These are phyloP conservation scores for Chlamydomonas eustigma DNA, from an alignment of 139 green algal species.

Conservation along the genomic window DNA sequence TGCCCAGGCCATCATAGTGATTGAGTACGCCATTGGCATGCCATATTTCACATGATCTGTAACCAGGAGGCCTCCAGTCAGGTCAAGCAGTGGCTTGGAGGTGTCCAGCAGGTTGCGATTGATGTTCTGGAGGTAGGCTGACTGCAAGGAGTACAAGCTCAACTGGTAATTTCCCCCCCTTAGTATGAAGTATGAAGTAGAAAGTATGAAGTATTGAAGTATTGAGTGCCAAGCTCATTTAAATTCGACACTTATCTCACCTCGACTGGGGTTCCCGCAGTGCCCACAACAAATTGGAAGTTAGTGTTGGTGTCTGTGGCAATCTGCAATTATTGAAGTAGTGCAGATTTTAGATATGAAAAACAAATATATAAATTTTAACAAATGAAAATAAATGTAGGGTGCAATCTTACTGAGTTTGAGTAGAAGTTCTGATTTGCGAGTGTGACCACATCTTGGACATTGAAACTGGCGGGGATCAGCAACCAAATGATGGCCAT, in stretches of 20 bases:
- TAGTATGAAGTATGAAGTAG: no score
- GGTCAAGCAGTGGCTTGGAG: background rate
- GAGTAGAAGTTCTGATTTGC: conserved; percentile 10
- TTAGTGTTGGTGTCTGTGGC: conserved; percentile 19
- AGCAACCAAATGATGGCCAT: conserved; percentile 11
- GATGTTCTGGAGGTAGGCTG: no score
- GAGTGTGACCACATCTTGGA: background rate
- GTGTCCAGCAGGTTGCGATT: background rate
- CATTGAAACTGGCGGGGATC: background rate
- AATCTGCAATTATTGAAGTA: background rate
- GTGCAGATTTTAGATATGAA: background rate
- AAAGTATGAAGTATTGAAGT: conserved; percentile 6
- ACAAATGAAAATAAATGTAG: background rate
- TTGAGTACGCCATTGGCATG: conserved; percentile 1
- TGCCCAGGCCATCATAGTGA: conserved; percentile 12
- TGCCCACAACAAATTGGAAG: conserved; percentile 12
- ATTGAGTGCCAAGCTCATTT: background rate
- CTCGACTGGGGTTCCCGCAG: background rate
- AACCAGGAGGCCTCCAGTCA: background rate
- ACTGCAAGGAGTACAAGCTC: no score
- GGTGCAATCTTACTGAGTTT: background rate
- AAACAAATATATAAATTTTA: background rate
- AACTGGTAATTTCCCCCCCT: no score
- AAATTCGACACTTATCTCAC: background rate
- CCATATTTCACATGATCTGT: conserved; percentile 3